Evolutionary conservation across 1,284 basidiomycete species (phyloP).

Genomic region (Golubevia pallescens): DNA sequence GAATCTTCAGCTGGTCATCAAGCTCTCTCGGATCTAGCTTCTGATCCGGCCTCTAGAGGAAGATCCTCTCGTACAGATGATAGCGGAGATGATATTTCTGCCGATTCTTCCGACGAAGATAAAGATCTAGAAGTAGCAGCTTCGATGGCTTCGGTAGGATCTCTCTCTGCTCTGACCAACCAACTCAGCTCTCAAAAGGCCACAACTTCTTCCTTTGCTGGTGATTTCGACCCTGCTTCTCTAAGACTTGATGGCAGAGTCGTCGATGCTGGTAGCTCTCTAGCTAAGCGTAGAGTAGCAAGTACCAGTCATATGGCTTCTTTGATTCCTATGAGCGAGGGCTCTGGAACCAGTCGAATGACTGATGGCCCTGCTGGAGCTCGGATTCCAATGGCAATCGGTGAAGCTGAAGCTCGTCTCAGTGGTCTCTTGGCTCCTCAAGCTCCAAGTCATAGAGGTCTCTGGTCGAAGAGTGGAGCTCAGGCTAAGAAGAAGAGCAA

Average conservation of each 20-base stretch:
- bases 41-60: constrained; percentile 5
- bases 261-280: constrained; percentile 9
- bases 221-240: constrained; percentile 42
- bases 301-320: neutral
- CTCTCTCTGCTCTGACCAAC: constrained; percentile 36
- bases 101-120: neutral
- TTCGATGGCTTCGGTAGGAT: constrained; percentile 24
- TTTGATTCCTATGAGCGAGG: neutral
- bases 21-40: constrained; percentile 10
- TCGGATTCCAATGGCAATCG: constrained; percentile 5
- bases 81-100: neutral
- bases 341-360: neutral
- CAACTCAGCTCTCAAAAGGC: constrained; percentile 29
- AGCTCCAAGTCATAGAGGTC: constrained; percentile 45
- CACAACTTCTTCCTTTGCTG: constrained; percentile 23
- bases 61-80: neutral
- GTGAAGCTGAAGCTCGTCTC: constrained; percentile 25
- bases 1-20: neutral
- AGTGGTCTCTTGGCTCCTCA: constrained; percentile 49
- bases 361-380: neutral
- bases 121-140: constrained; percentile 9
- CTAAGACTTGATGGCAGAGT: constrained; percentile 39
- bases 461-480: constrained; percentile 30
- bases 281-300: neutral
- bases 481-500: constrained; percentile 27